These are phyloP conservation scores for Aspergillus amoenus DNA, from an alignment of 2,329 filamentous ascomycete genomes.

Conservation along the genomic window DNA sequence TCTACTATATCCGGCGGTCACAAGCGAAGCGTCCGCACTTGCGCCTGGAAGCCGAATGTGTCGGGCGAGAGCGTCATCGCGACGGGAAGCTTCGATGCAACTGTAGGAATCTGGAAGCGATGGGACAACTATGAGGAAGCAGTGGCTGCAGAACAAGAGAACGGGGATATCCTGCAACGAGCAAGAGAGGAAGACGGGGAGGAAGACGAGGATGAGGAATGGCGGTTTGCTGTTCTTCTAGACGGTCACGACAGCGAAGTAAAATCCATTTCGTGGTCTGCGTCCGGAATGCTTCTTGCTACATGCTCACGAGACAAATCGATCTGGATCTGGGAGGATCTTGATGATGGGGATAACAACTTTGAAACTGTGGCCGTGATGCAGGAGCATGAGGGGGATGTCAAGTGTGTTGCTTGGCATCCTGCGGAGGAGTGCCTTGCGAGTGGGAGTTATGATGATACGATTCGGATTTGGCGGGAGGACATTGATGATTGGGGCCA, in stretches of 20 bases:
- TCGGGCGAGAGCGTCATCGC: slow-evolving; percentile 73
- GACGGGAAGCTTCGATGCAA: slow-evolving; percentile 91
- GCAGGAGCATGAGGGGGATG: slow-evolving; percentile 91
- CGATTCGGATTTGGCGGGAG: slow-evolving; percentile 82
- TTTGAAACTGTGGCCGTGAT: slow-evolving; percentile 96
- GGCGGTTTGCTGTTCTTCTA: slow-evolving; percentile 87
- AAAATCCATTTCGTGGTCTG: slow-evolving; percentile 68
- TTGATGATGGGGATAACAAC: slow-evolving; percentile 81
- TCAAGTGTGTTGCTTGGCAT: slow-evolving; percentile 93
- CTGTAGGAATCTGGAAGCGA: slow-evolving; percentile 79
- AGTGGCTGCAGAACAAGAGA: slow-evolving; percentile 6
- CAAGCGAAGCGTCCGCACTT: slow-evolving; percentile 80
- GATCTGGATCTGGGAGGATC: slow-evolving; percentile 98
- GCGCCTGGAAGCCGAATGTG: slow-evolving; percentile 80
- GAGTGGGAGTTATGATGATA: slow-evolving; percentile 92
- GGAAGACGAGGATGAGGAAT: slow-evolving; percentile 72
- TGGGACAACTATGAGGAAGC: slow-evolving; percentile 48
- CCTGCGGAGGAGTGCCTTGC: slow-evolving; percentile 77
- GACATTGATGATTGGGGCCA: slow-evolving; percentile 94
- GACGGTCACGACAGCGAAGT: slow-evolving; percentile 96
- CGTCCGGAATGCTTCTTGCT: slow-evolving; percentile 74
- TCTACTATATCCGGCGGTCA: slow-evolving; percentile 83
- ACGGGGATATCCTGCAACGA: slow-evolving; percentile 13
- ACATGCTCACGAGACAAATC: slow-evolving; percentile 91
- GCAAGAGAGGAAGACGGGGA: slow-evolving; percentile 42